A percentile compares a stretch with the other conserved stretches of the same genome.
Conservation (phyloP, 768 basidiomycete species). For the Suillus occidentalis region DNA sequence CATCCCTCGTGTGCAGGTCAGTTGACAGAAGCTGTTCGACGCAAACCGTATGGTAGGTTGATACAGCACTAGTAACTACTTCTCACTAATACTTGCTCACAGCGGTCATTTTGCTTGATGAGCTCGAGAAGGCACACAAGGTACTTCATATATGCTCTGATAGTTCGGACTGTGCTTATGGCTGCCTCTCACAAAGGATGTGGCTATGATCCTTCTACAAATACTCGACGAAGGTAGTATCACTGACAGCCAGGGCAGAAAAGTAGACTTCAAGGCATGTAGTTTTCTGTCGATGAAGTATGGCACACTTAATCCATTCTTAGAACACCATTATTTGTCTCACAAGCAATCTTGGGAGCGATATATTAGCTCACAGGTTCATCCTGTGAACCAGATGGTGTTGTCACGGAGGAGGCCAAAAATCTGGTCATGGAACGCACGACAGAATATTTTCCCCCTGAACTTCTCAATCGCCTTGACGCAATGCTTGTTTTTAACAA, state of each 20-base stretch:
- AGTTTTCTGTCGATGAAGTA: not conserved
- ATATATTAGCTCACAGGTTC: slow-evolving; percentile 71
- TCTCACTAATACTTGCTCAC: not conserved
- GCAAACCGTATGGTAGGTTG: slow-evolving; percentile 52
- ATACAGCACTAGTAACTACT: not conserved
- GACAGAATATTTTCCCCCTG: slow-evolving; percentile 82
- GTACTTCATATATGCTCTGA: slow-evolving; percentile 28
- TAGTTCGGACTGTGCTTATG: not conserved
- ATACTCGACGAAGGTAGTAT: slow-evolving; percentile 88
- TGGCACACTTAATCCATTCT: not conserved
- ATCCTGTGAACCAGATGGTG: slow-evolving; percentile 61
- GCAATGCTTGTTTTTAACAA: slow-evolving; percentile 91
- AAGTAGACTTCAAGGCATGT: slow-evolving; percentile 83
- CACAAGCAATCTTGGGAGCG: slow-evolving; percentile 84
- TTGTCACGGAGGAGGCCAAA: slow-evolving; percentile 60
- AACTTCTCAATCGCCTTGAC: slow-evolving; percentile 87
- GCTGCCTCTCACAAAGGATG: slow-evolving; percentile 49
- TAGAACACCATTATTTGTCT: slow-evolving; percentile 91
- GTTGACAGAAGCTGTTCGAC: slow-evolving; percentile 62
- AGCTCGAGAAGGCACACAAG: slow-evolving; percentile 83
- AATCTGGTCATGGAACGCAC: slow-evolving; percentile 73
- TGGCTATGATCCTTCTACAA: slow-evolving; percentile 87
- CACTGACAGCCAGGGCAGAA: slow-evolving; percentile 90
- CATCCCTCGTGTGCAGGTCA: slow-evolving; percentile 39
- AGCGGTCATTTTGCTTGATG: slow-evolving; percentile 68